phyloP scores from a whole-genome alignment of 2,329 filamentous ascomycete species.

The Monosporascus cannonballus region DNA sequence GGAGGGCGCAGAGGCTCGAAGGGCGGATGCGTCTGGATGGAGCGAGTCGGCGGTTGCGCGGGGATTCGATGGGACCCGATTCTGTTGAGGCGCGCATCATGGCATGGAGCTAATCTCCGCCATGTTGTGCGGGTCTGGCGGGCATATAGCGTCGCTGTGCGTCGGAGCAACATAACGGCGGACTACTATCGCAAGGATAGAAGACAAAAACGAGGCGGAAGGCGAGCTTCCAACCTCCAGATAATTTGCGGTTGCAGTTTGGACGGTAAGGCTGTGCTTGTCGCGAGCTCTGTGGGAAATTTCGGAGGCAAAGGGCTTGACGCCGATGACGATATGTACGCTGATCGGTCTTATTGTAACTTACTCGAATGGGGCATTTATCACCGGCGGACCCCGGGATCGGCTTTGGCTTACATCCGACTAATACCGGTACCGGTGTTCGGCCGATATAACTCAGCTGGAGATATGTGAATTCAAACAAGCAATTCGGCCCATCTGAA shows the following conservation, averaged over 20 bases:
- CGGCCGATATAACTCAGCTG: too few relatives aligned
- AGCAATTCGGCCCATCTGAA: too few relatives aligned
- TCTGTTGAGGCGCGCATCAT: background rate
- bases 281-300: background rate
- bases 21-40: conserved; percentile 27
- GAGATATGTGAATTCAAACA: too few relatives aligned
- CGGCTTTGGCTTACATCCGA: too few relatives aligned
- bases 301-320: too few relatives aligned
- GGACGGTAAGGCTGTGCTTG: background rate
- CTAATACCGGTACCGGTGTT: too few relatives aligned
- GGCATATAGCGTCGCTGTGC: conserved; percentile 9
- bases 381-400: too few relatives aligned
- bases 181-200: background rate
- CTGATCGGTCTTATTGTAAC: too few relatives aligned
- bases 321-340: too few relatives aligned
- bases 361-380: too few relatives aligned
- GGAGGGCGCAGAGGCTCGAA: conserved; percentile 69
- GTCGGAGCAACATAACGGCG: conserved; percentile 11
- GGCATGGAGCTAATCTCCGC: background rate
- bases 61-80: background rate
- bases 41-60: conserved; percentile 6
- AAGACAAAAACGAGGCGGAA: conserved; percentile 3
- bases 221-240: conserved; percentile 9
- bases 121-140: conserved; percentile 3
- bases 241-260: background rate